Evolutionary conservation across 176 grass and related monocot species (phyloP).

Genomic region (Phoenix roebelenii): DNA sequence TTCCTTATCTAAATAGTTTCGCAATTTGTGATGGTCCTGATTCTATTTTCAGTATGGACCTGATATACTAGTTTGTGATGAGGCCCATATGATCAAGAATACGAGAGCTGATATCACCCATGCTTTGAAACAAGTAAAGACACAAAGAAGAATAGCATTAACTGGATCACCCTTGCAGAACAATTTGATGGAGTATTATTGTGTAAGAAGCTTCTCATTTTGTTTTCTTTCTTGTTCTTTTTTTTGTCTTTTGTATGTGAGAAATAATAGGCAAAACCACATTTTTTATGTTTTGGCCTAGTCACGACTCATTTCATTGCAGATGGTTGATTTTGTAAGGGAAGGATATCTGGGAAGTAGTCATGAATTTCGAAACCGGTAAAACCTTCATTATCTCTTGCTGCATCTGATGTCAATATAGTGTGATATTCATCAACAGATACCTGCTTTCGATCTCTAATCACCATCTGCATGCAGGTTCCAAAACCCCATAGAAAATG

Average conservation of each 20-base stretch:
- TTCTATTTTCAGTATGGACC: constrained; percentile 53
- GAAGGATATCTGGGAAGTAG: constrained; percentile 95
- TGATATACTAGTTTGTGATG: constrained; percentile 99
- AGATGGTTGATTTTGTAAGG: constrained; percentile 99
- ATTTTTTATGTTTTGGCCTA: too few species aligned
- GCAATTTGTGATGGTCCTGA: neutral
- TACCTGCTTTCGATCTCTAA: neutral
- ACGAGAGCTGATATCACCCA: constrained; percentile 82
- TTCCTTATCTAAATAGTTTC: too few species aligned
- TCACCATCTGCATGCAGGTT: constrained; percentile 46
- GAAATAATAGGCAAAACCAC: too few species aligned
- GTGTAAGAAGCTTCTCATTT: constrained; percentile 47
- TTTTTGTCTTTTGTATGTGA: neutral
- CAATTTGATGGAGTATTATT: constrained; percentile 99
- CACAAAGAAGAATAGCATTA: constrained; percentile 93
- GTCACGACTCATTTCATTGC: neutral
- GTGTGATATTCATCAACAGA: too few species aligned
- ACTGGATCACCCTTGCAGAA: constrained; percentile 96
- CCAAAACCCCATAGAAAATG: constrained; percentile 99
- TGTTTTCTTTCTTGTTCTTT: constrained; percentile 19
- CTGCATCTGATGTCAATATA: neutral
- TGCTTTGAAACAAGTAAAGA: constrained; percentile 86
- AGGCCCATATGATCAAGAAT: constrained; percentile 99
- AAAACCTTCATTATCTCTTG: constrained; percentile 4
- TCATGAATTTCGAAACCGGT: constrained; percentile 97